These are phyloP conservation scores for Yamadazyma sp. DNA, from an alignment of 805 yeast genomes.

Conservation along the genomic window DNA sequence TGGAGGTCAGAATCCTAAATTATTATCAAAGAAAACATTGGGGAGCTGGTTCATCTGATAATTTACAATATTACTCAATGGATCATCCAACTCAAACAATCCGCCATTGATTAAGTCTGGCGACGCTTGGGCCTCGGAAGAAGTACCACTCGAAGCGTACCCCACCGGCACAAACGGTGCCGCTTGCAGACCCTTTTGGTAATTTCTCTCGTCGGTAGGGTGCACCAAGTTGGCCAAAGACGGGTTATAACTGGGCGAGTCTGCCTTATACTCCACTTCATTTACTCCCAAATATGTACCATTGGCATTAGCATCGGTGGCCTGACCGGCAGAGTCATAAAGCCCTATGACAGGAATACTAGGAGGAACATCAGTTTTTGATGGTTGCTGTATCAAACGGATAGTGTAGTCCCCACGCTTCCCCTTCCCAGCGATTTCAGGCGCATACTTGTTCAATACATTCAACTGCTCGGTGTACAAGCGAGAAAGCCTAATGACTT, in stretches of 20 bases:
- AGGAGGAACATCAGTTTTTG: not conserved
- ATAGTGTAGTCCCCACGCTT: not conserved
- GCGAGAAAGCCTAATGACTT: not conserved
- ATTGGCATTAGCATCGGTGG: not conserved
- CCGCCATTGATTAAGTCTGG: constrained; percentile 9
- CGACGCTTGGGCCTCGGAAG: constrained; percentile 1
- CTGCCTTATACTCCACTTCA: not conserved
- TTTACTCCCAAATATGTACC: not conserved
- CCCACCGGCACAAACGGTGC: not conserved
- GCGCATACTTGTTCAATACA: constrained; percentile 10
- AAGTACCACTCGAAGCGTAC: not conserved
- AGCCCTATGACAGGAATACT: too few species aligned
- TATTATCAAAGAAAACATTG: constrained; percentile 40
- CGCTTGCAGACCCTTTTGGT: not conserved
- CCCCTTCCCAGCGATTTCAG: constrained; percentile 10
- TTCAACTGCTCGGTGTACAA: constrained; percentile 9
- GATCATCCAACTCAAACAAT: constrained; percentile 24
- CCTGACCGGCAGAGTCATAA: too few species aligned
- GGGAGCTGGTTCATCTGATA: constrained; percentile 33
- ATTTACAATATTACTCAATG: constrained; percentile 19
- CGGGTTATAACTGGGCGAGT: constrained; percentile 24
- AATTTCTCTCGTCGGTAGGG: constrained; percentile 9
- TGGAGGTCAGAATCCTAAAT: constrained; percentile 22
- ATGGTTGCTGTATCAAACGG: not conserved
- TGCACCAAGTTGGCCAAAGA: constrained; percentile 25